Evolutionary conservation across 768 basidiomycete genomes (phyloP), one percentile per base, ranked within the genome.

Genomic region (Crepidotus variabilis): DNA sequence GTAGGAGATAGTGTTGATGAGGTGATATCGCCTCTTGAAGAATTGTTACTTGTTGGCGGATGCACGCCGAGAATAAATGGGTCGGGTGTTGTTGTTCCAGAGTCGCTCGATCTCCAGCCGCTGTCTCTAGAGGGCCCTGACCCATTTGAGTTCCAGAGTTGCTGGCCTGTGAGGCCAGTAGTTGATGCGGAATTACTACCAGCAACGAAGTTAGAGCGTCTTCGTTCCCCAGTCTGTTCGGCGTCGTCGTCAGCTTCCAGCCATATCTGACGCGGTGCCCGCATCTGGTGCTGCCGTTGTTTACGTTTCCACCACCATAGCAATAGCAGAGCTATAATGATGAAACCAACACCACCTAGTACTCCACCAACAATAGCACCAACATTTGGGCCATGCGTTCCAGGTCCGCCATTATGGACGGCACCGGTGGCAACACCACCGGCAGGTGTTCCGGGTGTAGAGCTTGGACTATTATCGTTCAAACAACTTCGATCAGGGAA

Each of bases 391-490:
- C 63, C 54, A 32, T 62, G 57, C 24, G 74, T 66, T 20, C 69
- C 58, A 20, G 68, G 61, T 39, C 33, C 39, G 59, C 54, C 49
- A 20, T 75, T 74, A 34, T 66, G 71, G 20, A 76, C 68, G 50
- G 76, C 77, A 1, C 88, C 90, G 0, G 86, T 80, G 64, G 86
- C 87, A 32, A 74, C 74, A 0, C 87, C 88, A 39, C 90, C 90
- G n/a, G 90, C 90, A 9, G 90, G 88, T 51, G 72, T 74, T 2
- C 87, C 90, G 6, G 87, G 78, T 2, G 90, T 92, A 2, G 90
- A 90, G 48, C 86, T 89, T 0, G 90, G 90, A 49, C 87, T 89
- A n/a, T 60, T 69, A 48, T 69, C 65, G 47, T 74, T 80, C 50
- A 92, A 65, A 63, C 90, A 92, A 1, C 72, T 77, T 39, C 66